A percentile compares a stretch with the other conserved stretches of the same genome.
These are phyloP conservation scores for Pichia sp. DNA, from an alignment of 1,139 yeast genomes.

Conservation along the genomic window DNA sequence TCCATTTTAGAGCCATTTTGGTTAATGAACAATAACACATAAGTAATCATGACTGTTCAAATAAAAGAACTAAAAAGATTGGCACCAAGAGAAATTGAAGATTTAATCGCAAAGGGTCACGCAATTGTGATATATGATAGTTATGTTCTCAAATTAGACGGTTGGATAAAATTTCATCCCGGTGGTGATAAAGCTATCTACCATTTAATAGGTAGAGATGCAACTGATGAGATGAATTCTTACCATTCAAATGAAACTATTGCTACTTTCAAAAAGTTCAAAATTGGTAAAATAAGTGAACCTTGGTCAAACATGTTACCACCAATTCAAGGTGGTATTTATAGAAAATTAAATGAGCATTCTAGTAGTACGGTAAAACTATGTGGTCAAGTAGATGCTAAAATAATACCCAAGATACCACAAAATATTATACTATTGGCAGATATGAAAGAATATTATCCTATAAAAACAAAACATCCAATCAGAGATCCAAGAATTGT, in stretches of 20 bases:
- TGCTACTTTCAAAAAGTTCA: conserved; percentile 44
- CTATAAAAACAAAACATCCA: conserved; percentile 30
- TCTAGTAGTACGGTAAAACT: conserved; percentile 1
- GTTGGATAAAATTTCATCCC: conserved; percentile 72
- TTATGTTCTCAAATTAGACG: conserved; percentile 56
- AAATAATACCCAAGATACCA: conserved; percentile 45
- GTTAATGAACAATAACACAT: background rate
- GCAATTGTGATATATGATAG: conserved; percentile 61
- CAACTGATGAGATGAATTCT: conserved; percentile 84
- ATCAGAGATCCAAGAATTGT: conserved; percentile 50
- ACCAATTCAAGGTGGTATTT: conserved; percentile 81
- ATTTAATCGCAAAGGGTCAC: conserved; percentile 60
- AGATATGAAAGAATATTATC: conserved; percentile 35
- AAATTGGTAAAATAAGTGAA: conserved; percentile 54
- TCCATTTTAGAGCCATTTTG: background rate
- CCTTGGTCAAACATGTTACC: conserved; percentile 74
- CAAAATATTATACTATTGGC: conserved; percentile 38
- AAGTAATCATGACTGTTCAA: background rate
- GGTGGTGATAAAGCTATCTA: conserved; percentile 83
- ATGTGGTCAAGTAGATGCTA: conserved; percentile 36
- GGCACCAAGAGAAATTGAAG: conserved; percentile 35
- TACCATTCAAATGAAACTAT: conserved; percentile 63
- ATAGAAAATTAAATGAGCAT: conserved; percentile 27
- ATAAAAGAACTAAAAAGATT: background rate
- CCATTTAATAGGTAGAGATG: conserved; percentile 85